Evolutionary conservation across 768 basidiomycete genomes (phyloP).

Genomic region (Coprinopsis strossmayeri): DNA sequence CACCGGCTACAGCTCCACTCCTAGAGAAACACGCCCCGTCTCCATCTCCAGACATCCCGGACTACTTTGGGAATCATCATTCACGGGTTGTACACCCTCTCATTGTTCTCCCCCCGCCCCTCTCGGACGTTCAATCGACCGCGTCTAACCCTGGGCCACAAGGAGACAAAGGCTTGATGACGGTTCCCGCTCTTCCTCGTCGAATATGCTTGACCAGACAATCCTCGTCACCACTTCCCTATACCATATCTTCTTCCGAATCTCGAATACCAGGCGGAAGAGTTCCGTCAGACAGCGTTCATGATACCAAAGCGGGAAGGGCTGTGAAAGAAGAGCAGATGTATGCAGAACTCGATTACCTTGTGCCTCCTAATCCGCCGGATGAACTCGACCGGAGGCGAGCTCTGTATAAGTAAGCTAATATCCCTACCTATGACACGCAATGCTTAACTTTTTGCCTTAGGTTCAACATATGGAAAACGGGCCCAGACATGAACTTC

Average conservation of each 20-base stretch:
- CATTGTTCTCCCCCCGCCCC: not conserved
- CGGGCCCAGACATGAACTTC: slow-evolving; percentile 82
- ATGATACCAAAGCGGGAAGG: slow-evolving; percentile 32
- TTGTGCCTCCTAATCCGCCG: slow-evolving; percentile 78
- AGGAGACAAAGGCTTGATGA: slow-evolving; percentile 18
- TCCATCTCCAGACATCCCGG: not conserved
- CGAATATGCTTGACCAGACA: slow-evolving; percentile 54
- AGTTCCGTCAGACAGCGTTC: slow-evolving; percentile 22
- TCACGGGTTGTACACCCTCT: not conserved
- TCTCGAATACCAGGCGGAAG: slow-evolving; percentile 25
- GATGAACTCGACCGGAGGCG: slow-evolving; percentile 78
- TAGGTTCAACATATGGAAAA: slow-evolving; percentile 90
- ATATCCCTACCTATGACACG: not conserved
- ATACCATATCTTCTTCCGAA: slow-evolving; percentile 26
- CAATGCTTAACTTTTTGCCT: slow-evolving; percentile 5
- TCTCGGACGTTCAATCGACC: slow-evolving; percentile 2
- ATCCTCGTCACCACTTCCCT: slow-evolving; percentile 57
- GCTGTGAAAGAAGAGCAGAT: slow-evolving; percentile 63
- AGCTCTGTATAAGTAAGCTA: slow-evolving; percentile 74
- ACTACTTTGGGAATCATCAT: slow-evolving; percentile 6
- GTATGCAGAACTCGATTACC: slow-evolving; percentile 57
- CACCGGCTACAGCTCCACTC: slow-evolving; percentile 7
- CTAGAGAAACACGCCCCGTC: not conserved
- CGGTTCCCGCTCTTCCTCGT: slow-evolving; percentile 43
- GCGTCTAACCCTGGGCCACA: not conserved